A percentile compares a stretch with the other conserved stretches of the same genome.
These are phyloP conservation scores for Eutrema japonicum DNA, from an alignment of 345 rosid genomes.

Conservation along the genomic window DNA sequence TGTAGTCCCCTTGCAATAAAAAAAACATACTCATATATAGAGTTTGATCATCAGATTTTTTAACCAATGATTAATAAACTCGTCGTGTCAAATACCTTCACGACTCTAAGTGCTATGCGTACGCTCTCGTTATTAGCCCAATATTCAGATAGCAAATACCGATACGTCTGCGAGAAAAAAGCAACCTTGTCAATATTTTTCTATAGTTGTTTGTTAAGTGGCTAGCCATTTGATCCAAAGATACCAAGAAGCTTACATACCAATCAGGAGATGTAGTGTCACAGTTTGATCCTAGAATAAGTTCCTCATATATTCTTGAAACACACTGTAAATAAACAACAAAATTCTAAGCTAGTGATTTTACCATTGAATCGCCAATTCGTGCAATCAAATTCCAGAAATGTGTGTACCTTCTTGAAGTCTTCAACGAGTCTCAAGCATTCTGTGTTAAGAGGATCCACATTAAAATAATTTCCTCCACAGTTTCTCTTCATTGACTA, in stretches of 20 bases:
- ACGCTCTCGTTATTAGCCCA: constrained; percentile 38
- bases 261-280: constrained; percentile 26
- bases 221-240: not conserved
- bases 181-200: not conserved
- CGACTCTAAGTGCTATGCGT: constrained; percentile 31
- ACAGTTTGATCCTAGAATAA: constrained; percentile 12
- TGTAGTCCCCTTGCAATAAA: constrained; percentile 30
- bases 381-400: not conserved
- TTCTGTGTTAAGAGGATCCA: constrained; percentile 44
- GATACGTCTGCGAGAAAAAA: not conserved
- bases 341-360: not conserved
- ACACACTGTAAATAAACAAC: constrained; percentile 22
- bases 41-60: constrained; percentile 2
- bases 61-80: constrained; percentile 5
- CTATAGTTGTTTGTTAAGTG: not conserved
- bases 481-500: constrained; percentile 60
- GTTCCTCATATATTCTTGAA: constrained; percentile 2
- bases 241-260: constrained; percentile 26
- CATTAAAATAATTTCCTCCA: constrained; percentile 33
- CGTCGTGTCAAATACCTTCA: constrained; percentile 22
- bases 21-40: not conserved
- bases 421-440: constrained; percentile 43
- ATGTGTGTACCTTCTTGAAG: not conserved
- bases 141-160: constrained; percentile 3
- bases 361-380: not conserved